Evolutionary conservation across 2,329 filamentous ascomycete genomes (phyloP).

Genomic region (Fusarium equiseti): DNA sequence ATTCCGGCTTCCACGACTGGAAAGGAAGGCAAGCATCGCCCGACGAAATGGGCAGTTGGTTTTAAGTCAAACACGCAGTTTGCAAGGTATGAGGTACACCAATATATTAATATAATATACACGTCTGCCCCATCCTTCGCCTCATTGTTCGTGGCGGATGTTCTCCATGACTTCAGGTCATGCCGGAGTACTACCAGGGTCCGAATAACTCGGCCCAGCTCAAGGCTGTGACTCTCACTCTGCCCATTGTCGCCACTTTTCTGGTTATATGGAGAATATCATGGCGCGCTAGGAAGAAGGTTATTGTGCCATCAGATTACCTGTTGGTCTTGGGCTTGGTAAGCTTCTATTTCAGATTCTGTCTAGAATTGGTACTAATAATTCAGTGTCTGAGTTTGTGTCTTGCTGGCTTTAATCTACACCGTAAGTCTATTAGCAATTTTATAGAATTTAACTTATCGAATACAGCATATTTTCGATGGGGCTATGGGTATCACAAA

Average conservation of each 20-base stretch:
- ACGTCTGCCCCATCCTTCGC: no score
- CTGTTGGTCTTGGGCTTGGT: neutral
- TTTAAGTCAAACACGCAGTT: no score
- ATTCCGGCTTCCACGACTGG: no score
- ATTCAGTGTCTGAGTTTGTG: neutral
- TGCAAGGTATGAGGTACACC: no score
- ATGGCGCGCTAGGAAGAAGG: neutral
- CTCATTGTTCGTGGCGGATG: no score
- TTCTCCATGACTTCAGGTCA: no score
- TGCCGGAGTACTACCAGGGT: neutral
- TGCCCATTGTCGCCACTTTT: neutral
- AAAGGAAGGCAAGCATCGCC: no score
- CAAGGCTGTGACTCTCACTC: neutral
- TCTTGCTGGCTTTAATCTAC: conserved; percentile 6
- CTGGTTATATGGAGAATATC: conserved; percentile 10
- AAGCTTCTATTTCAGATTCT: neutral
- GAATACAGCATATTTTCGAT: conserved; percentile 1
- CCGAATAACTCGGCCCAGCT: conserved; percentile 10
- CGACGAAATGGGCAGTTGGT: no score
- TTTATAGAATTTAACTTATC: neutral
- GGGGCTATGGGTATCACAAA: conserved; percentile 14
- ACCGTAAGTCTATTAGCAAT: neutral
- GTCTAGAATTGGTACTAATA: neutral
- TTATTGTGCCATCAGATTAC: neutral
- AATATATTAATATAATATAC: no score